Base-by-base conservation (phyloP, 1,284 basidiomycete species). In the Singerocomus inundabilis region DNA sequence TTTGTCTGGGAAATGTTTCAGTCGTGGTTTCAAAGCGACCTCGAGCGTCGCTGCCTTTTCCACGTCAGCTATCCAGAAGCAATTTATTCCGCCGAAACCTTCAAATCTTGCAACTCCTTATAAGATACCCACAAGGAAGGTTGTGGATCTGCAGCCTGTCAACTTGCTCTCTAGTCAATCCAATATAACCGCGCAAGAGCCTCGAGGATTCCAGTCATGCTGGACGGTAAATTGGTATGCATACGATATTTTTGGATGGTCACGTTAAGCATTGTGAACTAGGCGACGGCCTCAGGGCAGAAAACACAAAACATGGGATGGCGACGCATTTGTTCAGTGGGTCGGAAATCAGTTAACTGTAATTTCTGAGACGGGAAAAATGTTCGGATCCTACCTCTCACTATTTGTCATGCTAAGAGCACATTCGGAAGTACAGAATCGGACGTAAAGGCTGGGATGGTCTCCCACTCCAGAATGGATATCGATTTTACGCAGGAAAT, bases 271-370 rank as follows among this genome's bases (percentile, higher is more conserved):
- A 53, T 54, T 45, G 18, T 42, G 32, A 9, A 37, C 16, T 49
- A 90, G 88, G 88, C 78, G 92, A 24, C 89, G 86, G 60, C 84
- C 82, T 7, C 86, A 90, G 61, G 73, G 73, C 21, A 85, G 80
- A 67, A 95, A 93, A 71, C 82, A 93, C 64, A 92, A 92, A 67
- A 92, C 85, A 1, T 95, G 92, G 92, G 91, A 94, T 58, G 89
- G 87, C 4, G 85, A 88, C 58, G 85, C 78, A 5, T 87, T 76
- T 60, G 70, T 90, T 13, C 77, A 79, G 24, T 69, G 74, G 33
- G 64, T 68, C 34, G 75, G 71, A 7, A 74, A 74, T 9, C 80
- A 77, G 52, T 61, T 86, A 15, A 80, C 75, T 1, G 75, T 91
- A 67, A 70, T 87, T 26, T 82, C 83, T 3, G 87, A 90, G 55